Conservation (phyloP, 1,139 yeast species). For the Insectozyma bohioensis region DNA sequence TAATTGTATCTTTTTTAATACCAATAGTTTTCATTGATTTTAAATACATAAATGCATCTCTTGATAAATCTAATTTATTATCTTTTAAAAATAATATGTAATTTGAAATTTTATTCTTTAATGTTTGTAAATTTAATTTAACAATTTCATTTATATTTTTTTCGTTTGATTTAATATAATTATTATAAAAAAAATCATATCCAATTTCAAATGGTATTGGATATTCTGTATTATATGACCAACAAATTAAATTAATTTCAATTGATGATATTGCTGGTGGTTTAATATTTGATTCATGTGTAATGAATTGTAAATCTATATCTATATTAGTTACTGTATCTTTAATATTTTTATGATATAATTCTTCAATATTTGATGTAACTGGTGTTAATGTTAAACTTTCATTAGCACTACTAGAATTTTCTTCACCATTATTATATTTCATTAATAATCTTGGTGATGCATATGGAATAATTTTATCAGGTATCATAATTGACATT, state of each 20-base stretch:
- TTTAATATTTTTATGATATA: constrained; percentile 31
- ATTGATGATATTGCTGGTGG: constrained; percentile 36
- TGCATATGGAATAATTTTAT: constrained; percentile 35
- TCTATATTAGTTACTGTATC: constrained; percentile 26
- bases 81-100: constrained; percentile 37
- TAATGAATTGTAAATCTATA: constrained; percentile 23
- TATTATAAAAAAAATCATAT: constrained; percentile 44
- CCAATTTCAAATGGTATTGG: constrained; percentile 42
- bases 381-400: constrained; percentile 18
- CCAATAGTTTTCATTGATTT: constrained; percentile 41
- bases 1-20: constrained; percentile 42
- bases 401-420: constrained; percentile 10
- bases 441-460: constrained; percentile 41
- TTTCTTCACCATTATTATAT: constrained; percentile 28
- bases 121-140: constrained; percentile 33
- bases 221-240: constrained; percentile 45
- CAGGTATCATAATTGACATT: constrained; percentile 35
- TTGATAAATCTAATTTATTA: constrained; percentile 33
- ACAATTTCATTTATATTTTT: constrained; percentile 22
- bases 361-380: constrained; percentile 24
- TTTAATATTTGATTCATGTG: constrained; percentile 13
- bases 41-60: constrained; percentile 35
- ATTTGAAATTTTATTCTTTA: constrained; percentile 36
- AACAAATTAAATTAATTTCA: constrained; percentile 39
- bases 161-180: constrained; percentile 5